Base-by-base conservation (phyloP, 192 early-diverging fungal species). In the Backusella sp. region DNA sequence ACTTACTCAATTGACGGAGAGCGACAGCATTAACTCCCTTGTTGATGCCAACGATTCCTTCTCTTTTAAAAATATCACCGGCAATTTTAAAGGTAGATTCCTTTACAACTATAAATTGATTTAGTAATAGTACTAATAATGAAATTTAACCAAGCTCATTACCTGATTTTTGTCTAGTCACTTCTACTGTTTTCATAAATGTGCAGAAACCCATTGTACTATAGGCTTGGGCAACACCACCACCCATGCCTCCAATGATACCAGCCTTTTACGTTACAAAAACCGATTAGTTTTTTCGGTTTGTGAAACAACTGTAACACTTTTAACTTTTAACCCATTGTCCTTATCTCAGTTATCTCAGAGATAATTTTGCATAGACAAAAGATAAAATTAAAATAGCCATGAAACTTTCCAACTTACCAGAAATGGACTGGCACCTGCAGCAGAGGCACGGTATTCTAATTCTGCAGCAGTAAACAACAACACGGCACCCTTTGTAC, bases 121-220 rank as follows among this genome's bases (percentile, higher is more conserved):
- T 56, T 23, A 56, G 2, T n/a, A 23, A 35, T 8, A 4, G 26
- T 62, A 26, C 23, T 4, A 28, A 9, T 8, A 28, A 62, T 28
- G 12, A n/a, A 23, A 26, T 5, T 28, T 28, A 62, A 28, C n/a
- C 23, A 14, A 14, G n/a, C 9, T 3, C 23, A 62, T 53, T 70
- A 75, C 74, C 87, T 49, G 87, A 86, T 87, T 98, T 98, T 87
- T 96, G 95, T 56, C 96, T 91, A 6, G 97, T 99, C 32, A 99
- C 96, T 77, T 99, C 97, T 23, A 94, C 94, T 1, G 97, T 98
- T 87, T 96, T 95, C 97, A 99, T 97, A 84, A 98, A 97, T 2
- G 97, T 99, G 83, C 96, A 98, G 86, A 98, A 98, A 15, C 97
- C 97, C 97, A 99, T 99, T 26, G 97, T 99, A 53, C 95, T 93